Percentiles rank a stretch among this genome's conserved stretches.
Conservation (phyloP, 116 monocot species). For the Posidonia oceanica region DNA sequence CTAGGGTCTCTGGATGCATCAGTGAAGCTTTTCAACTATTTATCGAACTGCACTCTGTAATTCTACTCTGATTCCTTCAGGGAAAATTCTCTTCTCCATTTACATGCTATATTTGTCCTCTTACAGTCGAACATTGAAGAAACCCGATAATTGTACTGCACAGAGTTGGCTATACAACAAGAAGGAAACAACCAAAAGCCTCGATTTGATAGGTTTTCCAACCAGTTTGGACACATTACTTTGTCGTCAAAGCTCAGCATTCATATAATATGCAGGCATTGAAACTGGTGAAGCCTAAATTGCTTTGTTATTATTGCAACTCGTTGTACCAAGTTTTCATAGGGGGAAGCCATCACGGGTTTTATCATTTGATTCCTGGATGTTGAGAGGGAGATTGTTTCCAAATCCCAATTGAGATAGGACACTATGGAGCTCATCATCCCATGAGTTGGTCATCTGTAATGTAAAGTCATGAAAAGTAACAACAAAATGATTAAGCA, state of each 20-base stretch:
- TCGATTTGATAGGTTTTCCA: background rate
- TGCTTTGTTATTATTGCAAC: background rate
- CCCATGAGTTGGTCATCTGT: conserved; percentile 41
- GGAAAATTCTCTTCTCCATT: background rate
- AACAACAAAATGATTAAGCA: background rate
- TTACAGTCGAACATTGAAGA: background rate
- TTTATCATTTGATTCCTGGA: conserved; percentile 22
- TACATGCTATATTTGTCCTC: background rate
- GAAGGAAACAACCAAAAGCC: background rate
- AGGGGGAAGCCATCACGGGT: conserved; percentile 19
- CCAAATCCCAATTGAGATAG: conserved; percentile 30
- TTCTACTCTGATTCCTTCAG: background rate
- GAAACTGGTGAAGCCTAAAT: background rate
- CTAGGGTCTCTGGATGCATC: background rate
- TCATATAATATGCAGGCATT: background rate
- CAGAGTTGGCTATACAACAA: conserved; percentile 2
- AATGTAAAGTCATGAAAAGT: background rate
- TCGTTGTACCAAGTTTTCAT: conserved; percentile 1
- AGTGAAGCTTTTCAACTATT: background rate
- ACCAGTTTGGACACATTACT: background rate
- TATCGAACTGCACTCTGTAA: background rate
- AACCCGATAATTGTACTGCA: conserved; percentile 4
- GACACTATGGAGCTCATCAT: conserved; percentile 34
- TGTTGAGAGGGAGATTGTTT: conserved; percentile 12
- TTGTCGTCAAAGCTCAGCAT: background rate